Conservation (phyloP, 2,329 filamentous ascomycete species). For the Aspergillus aculeatinus region DNA sequence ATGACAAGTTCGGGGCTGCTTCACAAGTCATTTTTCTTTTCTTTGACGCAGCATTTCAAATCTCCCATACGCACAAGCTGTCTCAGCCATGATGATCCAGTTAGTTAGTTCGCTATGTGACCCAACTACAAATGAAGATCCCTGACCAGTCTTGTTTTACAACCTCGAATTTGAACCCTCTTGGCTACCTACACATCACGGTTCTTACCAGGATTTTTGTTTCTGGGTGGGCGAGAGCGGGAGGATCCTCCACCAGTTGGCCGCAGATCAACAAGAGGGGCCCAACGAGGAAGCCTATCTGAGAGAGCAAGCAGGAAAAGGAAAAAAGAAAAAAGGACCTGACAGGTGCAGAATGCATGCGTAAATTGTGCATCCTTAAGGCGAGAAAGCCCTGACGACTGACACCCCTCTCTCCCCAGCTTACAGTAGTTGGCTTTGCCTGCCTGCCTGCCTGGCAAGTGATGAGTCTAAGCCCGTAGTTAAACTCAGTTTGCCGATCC, state of each 20-base stretch:
- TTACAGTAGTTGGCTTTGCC: too few relatives aligned
- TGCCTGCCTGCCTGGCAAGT: neutral
- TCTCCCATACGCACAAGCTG: neutral
- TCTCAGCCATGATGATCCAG: neutral
- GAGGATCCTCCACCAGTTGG: neutral
- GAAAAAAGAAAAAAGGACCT: neutral
- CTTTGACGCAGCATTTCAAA: too few relatives aligned
- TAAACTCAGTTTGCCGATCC: conserved; percentile 21
- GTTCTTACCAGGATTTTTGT: neutral
- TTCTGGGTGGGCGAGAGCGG: neutral
- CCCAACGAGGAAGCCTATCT: too few relatives aligned
- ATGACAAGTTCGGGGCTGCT: too few relatives aligned
- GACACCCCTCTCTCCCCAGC: too few relatives aligned
- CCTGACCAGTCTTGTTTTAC: neutral
- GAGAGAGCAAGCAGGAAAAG: neutral
- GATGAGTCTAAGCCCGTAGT: neutral
- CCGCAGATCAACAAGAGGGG: neutral
- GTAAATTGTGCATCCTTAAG: too few relatives aligned
- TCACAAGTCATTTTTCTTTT: too few relatives aligned
- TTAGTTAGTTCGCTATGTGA: too few relatives aligned
- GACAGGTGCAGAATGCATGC: neutral
- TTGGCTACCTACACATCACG: neutral
- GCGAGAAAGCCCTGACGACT: too few relatives aligned
- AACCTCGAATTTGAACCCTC: neutral
- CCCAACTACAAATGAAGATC: neutral